Conservation (phyloP, 441 rosid genomes). For the Francoa sonchifolia region DNA sequence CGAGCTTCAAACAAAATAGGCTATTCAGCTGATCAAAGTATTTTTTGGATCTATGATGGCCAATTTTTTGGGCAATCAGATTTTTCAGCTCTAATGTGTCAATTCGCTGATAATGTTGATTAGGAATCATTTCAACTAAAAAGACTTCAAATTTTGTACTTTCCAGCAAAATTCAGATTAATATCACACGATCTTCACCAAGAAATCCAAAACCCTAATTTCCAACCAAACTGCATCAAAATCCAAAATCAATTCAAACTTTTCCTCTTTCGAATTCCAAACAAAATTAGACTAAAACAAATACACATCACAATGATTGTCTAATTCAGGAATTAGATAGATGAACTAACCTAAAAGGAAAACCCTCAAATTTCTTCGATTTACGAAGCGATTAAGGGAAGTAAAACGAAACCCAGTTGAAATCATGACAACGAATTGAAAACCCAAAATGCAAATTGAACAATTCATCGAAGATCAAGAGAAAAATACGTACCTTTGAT, state of each 20-base stretch:
- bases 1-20: conserved; percentile 40
- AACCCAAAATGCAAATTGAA: too few species aligned
- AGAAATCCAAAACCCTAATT: conserved; percentile 27
- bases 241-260: conserved; percentile 1
- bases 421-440: too few species aligned
- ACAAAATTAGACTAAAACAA: too few species aligned
- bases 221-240: conserved; percentile 13
- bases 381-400: too few species aligned
- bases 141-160: conserved; percentile 14
- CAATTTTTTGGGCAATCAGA: conserved; percentile 39
- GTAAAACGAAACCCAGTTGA: too few species aligned
- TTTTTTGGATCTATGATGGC: conserved; percentile 49
- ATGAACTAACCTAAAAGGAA: too few species aligned
- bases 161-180: conserved; percentile 11
- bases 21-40: conserved; percentile 63
- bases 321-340: too few species aligned
- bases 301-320: too few species aligned
- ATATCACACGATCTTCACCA: conserved; percentile 5
- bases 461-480: too few species aligned
- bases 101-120: conserved; percentile 21
- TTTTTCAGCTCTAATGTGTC: conserved; percentile 50
- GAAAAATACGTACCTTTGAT: too few species aligned
- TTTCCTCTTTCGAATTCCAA: neutral
- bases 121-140: conserved; percentile 24
- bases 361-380: too few species aligned